These are phyloP conservation scores for Exsudoporus frostii DNA, from an alignment of 768 basidiomycete genomes.

Conservation along the genomic window DNA sequence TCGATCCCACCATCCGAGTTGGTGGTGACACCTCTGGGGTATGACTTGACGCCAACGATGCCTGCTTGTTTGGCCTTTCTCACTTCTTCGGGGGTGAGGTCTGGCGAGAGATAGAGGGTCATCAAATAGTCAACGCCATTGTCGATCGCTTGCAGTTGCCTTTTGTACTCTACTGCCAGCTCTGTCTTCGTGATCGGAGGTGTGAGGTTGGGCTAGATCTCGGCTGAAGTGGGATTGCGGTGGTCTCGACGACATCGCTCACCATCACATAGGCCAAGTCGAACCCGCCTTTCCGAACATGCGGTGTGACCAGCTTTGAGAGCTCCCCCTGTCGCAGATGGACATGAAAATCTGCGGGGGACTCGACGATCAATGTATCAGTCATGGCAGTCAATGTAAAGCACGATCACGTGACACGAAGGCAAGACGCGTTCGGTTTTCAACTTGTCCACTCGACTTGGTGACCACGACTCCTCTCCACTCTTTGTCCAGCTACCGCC, in stretches of 20 bases:
- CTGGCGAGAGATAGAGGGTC: slow-evolving; percentile 93
- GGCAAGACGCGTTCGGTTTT: slow-evolving; percentile 29
- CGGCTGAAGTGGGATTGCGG: slow-evolving; percentile 9
- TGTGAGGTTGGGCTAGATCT: slow-evolving; percentile 78
- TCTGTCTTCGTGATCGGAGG: slow-evolving; percentile 85
- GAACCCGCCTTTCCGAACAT: slow-evolving; percentile 89
- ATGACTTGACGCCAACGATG: slow-evolving; percentile 89
- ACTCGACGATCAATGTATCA: slow-evolving; percentile 26
- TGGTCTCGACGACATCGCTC: slow-evolving; percentile 19
- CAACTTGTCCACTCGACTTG: slow-evolving; percentile 16
- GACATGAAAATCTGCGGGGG: slow-evolving; percentile 94
- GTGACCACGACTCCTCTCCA: not conserved
- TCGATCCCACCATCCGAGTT: slow-evolving; percentile 96
- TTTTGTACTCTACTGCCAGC: slow-evolving; percentile 77
- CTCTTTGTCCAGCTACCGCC: slow-evolving; percentile 11
- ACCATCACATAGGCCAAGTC: slow-evolving; percentile 96
- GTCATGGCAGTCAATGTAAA: slow-evolving; percentile 24
- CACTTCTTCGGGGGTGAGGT: slow-evolving; percentile 88
- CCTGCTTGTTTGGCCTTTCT: slow-evolving; percentile 83
- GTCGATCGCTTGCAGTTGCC: slow-evolving; percentile 69
- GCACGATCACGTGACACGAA: slow-evolving; percentile 30
- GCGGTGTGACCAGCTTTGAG: slow-evolving; percentile 80
- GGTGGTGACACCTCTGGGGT: slow-evolving; percentile 96
- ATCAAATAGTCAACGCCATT: slow-evolving; percentile 84
- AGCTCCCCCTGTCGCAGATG: slow-evolving; percentile 89